Conservation (phyloP, 257 asterid species). For the Echites panduratus region DNA sequence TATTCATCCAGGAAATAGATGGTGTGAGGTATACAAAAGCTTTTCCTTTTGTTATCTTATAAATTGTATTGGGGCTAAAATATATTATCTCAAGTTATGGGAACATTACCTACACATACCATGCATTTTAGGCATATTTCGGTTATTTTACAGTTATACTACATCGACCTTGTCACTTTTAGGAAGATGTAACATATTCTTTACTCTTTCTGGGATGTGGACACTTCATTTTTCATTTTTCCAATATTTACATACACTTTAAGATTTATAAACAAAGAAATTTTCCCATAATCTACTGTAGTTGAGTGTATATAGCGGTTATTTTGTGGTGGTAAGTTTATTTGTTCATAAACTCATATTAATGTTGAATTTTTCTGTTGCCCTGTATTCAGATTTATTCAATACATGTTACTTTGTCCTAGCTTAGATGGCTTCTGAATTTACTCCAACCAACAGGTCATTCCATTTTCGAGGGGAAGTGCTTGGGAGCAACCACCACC, state of each 20-base stretch:
- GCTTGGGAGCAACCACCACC: constrained; percentile 97
- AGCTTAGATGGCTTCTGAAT: constrained; percentile 1
- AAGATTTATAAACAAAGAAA: not conserved
- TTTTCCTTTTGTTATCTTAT: not conserved
- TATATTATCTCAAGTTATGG: not conserved
- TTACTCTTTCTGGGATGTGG: not conserved
- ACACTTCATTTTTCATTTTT: not conserved
- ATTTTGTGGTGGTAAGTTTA: not conserved
- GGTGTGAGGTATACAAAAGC: not conserved
- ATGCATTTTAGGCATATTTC: not conserved
- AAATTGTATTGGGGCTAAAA: not conserved
- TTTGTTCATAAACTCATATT: not conserved
- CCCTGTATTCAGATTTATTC: not conserved
- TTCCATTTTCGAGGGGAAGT: constrained; percentile 81
- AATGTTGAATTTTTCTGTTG: not conserved
- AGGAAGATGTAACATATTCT: not conserved
- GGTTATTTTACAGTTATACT: not conserved
- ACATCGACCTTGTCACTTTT: not conserved
- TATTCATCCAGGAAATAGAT: not conserved
- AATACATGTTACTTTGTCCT: not conserved
- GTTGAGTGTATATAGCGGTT: not conserved
- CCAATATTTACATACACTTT: not conserved
- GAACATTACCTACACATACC: not conserved
- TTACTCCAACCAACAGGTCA: constrained; percentile 52
- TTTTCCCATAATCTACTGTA: not conserved